Percentiles rank a stretch among this genome's conserved stretches.
Conservation (phyloP, 1,284 basidiomycete genomes). For the Xanthoconium separans region DNA sequence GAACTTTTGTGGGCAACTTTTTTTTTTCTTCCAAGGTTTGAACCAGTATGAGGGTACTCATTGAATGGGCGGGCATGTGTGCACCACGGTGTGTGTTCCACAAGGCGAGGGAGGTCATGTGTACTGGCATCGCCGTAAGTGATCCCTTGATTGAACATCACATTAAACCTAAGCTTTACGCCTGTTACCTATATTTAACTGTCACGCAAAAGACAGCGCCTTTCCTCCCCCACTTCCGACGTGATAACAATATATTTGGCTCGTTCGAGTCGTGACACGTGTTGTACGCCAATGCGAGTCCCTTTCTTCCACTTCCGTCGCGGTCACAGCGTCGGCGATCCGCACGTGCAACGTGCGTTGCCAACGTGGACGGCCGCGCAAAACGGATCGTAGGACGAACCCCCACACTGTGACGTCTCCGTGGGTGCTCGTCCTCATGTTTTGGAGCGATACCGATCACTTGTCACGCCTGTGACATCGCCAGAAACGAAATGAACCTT, state of each 20-base stretch:
- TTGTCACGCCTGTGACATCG: not conserved
- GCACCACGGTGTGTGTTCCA: too few species aligned
- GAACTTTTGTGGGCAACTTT: too few species aligned
- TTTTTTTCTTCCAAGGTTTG: not conserved
- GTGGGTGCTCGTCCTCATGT: too few species aligned
- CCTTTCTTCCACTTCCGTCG: not conserved
- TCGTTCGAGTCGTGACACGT: slow-evolving; percentile 9
- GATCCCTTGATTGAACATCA: not conserved
- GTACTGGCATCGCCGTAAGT: slow-evolving; percentile 8
- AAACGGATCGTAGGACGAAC: slow-evolving; percentile 4
- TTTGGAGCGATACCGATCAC: too few species aligned
- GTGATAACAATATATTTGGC: not conserved
- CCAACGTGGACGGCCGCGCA: not conserved
- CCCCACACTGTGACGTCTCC: not conserved
- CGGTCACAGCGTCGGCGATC: not conserved
- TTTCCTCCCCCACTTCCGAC: not conserved
- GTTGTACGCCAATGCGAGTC: not conserved
- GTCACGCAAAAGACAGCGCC: not conserved
- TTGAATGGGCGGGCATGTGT: not conserved
- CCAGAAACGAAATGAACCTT: too few species aligned
- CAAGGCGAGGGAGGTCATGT: too few species aligned
- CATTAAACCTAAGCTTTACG: slow-evolving; percentile 15
- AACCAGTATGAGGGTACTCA: too few species aligned
- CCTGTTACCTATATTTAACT: not conserved
- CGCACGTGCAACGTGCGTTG: slow-evolving; percentile 1